Evolutionary conservation across 2,329 filamentous ascomycete species (phyloP).

Genomic region (Talaromyces sp.): DNA sequence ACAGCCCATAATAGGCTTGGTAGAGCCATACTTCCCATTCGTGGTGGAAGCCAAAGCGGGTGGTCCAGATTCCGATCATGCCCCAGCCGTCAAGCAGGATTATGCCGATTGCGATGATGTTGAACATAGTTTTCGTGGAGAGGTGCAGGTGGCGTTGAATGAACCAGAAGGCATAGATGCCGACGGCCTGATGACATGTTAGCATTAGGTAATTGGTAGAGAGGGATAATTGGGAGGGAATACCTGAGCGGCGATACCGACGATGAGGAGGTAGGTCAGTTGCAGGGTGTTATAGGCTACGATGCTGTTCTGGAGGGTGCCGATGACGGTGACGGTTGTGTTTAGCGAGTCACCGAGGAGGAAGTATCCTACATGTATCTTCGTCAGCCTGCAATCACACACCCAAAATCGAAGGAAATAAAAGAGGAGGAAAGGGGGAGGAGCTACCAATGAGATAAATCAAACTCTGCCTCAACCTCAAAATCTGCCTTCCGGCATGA

Average conservation of each 20-base stretch:
- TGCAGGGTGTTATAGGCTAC: conserved; percentile 64
- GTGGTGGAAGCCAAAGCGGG: conserved; percentile 53
- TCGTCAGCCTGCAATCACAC: neutral
- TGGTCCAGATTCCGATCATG: conserved; percentile 58
- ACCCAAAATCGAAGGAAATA: too few species aligned
- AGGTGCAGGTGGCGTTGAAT: conserved; percentile 59
- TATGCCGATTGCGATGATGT: conserved; percentile 59
- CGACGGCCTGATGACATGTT: conserved; percentile 37
- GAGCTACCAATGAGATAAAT: conserved; percentile 59
- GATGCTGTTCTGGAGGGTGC: conserved; percentile 62
- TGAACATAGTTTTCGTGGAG: conserved; percentile 67
- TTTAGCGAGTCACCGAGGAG: conserved; percentile 67
- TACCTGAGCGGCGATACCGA: conserved; percentile 62
- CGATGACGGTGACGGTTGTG: conserved; percentile 66
- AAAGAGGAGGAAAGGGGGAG: too few species aligned
- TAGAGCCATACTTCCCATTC: conserved; percentile 54
- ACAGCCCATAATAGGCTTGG: conserved; percentile 59
- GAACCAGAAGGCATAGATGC: conserved; percentile 61
- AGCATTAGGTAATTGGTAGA: too few species aligned
- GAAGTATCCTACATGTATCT: conserved; percentile 52
- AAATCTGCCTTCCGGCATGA: conserved; percentile 58
- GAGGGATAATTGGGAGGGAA: neutral
- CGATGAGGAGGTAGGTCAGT: conserved; percentile 64
- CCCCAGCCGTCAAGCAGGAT: conserved; percentile 58
- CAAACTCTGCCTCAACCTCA: conserved; percentile 63